Evolutionary conservation across 139 green algal species (phyloP), one percentile per base, ranked within the genome.

Genomic region (Trebouxia sp.): DNA sequence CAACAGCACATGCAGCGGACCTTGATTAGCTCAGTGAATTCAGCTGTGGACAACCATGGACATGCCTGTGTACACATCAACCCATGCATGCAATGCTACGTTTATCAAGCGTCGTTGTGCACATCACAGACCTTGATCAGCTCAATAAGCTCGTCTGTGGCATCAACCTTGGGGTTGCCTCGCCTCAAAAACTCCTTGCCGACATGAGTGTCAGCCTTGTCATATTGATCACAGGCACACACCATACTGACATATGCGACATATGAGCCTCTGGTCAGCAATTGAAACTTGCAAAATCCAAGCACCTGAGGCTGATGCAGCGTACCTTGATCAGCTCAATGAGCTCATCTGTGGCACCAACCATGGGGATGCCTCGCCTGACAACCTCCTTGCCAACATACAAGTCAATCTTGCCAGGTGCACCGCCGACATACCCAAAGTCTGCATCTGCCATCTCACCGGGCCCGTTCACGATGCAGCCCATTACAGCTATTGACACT

Each of bases 321-420:
- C 65, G 0, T 55, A 82, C 87, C 83, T 99, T 99, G 89, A 99
- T 99, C 38, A 99, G 89, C 67, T 98, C 89, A 12, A 99, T 94
- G 42, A 99, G 88, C 84, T 92, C 89, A 83, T 98, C 92, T 65
- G 85, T 92, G 3, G 96, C 97, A 65, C 26, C 51, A 26, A 96
- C 93, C 86, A 96, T 97, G 48, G 91, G 88, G 69, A 99, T 97
- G 70, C 50, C 93, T 20, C 91, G 85, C 67, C 88, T 80, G 42
- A 99, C 95, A 8, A 99, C 95, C 90, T 99, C 96, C 92, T 99
- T 99, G 85, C 96, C 96, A 50, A 99, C 96, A 84, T 99, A 99
- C 80, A 99, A 87, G 90, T 99, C 97, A 85, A 99, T 99, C 93
- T 98, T 97, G 83, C 91, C 89, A 11, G 93, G 92, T 8, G 89